Conservation (phyloP, 805 yeast species). For the Ogataea zsoltii region DNA sequence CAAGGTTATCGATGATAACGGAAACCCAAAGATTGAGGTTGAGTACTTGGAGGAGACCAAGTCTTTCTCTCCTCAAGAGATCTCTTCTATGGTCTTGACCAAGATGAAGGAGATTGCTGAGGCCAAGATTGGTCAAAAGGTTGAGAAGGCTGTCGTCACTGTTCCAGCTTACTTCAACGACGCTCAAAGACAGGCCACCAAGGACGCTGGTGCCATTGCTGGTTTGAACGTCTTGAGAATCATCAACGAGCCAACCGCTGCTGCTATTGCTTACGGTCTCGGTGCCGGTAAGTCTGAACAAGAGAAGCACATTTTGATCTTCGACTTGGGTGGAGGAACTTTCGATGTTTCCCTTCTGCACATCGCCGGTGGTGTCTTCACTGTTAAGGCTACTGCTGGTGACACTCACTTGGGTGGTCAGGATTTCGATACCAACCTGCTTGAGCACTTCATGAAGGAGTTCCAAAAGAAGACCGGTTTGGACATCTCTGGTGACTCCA, state of each 20-base stretch:
- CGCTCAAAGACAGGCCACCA: slow-evolving; percentile 80
- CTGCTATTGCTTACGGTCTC: slow-evolving; percentile 98
- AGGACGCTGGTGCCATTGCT: slow-evolving; percentile 80
- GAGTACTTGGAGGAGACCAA: slow-evolving; percentile 69
- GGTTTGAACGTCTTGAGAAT: slow-evolving; percentile 77
- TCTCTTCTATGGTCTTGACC: slow-evolving; percentile 74
- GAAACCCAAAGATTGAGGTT: slow-evolving; percentile 70
- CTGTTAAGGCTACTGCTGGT: slow-evolving; percentile 98
- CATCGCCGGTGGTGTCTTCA: slow-evolving; percentile 95
- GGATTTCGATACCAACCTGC: slow-evolving; percentile 96
- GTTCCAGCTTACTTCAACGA: slow-evolving; percentile 83
- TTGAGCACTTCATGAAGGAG: slow-evolving; percentile 89
- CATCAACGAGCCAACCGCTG: slow-evolving; percentile 88
- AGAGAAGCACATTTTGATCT: slow-evolving; percentile 87
- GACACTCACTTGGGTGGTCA: slow-evolving; percentile 99
- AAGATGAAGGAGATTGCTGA: slow-evolving; percentile 84
- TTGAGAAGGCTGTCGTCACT: slow-evolving; percentile 74
- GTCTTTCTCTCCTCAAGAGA: slow-evolving; percentile 73
- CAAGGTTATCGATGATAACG: slow-evolving; percentile 64
- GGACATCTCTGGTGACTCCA: slow-evolving; percentile 86
- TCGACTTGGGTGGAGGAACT: slow-evolving; percentile 99
- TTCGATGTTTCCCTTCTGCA: slow-evolving; percentile 93
- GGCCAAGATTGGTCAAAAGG: slow-evolving; percentile 70
- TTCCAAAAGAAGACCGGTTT: slow-evolving; percentile 89
- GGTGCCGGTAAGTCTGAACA: slow-evolving; percentile 82